phyloP scores from a whole-genome alignment of 805 yeast genomes.

The Lipomyces starkeyi region DNA sequence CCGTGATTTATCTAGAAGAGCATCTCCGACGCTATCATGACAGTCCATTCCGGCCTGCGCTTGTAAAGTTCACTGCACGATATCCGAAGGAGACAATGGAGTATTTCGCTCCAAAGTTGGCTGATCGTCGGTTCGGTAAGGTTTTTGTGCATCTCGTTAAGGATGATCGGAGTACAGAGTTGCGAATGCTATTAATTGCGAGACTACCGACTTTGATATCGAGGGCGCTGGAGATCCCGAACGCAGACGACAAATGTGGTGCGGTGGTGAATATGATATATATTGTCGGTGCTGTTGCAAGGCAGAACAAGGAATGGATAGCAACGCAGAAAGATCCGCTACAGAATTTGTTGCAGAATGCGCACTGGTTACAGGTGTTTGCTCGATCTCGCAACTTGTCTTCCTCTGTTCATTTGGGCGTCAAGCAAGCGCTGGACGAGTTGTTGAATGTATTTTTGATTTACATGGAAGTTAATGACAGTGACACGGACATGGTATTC shows the following conservation, averaged over 20 bases:
- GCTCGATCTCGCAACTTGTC: slow-evolving; percentile 55
- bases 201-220: slow-evolving; percentile 58
- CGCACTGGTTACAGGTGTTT: slow-evolving; percentile 51
- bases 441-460: slow-evolving; percentile 59
- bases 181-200: slow-evolving; percentile 62
- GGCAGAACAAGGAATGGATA: slow-evolving; percentile 63
- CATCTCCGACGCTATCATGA: slow-evolving; percentile 80
- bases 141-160: slow-evolving; percentile 70
- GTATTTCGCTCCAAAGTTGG: slow-evolving; percentile 70
- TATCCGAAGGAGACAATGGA: slow-evolving; percentile 76
- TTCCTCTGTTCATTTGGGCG: slow-evolving; percentile 69
- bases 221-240: slow-evolving; percentile 56
- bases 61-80: slow-evolving; percentile 82
- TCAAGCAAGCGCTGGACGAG: slow-evolving; percentile 69
- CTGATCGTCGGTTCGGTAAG: slow-evolving; percentile 68
- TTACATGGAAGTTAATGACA: slow-evolving; percentile 47
- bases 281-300: slow-evolving; percentile 59
- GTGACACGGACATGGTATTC: slow-evolving; percentile 50
- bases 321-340: slow-evolving; percentile 53
- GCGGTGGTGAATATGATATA: slow-evolving; percentile 72
- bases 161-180: slow-evolving; percentile 58
- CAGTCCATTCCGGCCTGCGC: slow-evolving; percentile 91
- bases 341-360: slow-evolving; percentile 22
- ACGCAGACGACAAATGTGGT: slow-evolving; percentile 60
- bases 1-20: slow-evolving; percentile 78